Conservation (phyloP, 192 early-diverging fungal species). For the Backusella australiensis region DNA sequence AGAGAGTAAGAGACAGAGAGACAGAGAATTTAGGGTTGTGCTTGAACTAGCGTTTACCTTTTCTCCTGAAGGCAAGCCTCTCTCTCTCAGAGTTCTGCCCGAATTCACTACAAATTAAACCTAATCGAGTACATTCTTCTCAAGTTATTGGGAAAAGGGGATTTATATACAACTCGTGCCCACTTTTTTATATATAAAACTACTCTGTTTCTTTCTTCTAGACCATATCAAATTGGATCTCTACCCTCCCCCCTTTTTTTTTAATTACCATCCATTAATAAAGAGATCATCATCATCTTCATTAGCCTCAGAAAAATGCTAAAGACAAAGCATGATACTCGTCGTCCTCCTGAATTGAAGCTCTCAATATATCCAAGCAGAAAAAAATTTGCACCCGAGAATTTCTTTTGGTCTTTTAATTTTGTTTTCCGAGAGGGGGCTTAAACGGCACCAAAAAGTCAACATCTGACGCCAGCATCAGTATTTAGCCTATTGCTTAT, state of each 20-base stretch:
- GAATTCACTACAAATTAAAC: not conserved
- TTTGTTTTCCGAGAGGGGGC: slow-evolving; percentile 36
- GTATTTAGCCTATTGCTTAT: not conserved
- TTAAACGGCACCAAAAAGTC: slow-evolving; percentile 52
- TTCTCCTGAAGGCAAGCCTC: not conserved
- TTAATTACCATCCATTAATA: not conserved
- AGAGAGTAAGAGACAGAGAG: not conserved
- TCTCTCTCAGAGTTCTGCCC: not conserved
- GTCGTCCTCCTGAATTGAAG: not conserved
- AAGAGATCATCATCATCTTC: not conserved
- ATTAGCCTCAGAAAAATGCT: not conserved
- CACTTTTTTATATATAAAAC: not conserved
- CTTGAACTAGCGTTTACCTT: not conserved
- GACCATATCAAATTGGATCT: not conserved
- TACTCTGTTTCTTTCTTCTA: not conserved
- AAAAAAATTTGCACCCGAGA: not conserved
- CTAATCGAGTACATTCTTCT: not conserved
- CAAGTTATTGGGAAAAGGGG: not conserved
- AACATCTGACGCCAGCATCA: slow-evolving; percentile 47
- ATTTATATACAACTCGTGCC: not conserved
- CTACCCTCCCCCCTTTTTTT: not conserved
- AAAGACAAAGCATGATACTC: not conserved
- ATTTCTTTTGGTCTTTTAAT: not conserved
- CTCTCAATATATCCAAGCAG: not conserved
- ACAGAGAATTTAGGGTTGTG: not conserved